Evolutionary conservation across 345 rosid species (phyloP).

Genomic region (Euphorbia lathyris): DNA sequence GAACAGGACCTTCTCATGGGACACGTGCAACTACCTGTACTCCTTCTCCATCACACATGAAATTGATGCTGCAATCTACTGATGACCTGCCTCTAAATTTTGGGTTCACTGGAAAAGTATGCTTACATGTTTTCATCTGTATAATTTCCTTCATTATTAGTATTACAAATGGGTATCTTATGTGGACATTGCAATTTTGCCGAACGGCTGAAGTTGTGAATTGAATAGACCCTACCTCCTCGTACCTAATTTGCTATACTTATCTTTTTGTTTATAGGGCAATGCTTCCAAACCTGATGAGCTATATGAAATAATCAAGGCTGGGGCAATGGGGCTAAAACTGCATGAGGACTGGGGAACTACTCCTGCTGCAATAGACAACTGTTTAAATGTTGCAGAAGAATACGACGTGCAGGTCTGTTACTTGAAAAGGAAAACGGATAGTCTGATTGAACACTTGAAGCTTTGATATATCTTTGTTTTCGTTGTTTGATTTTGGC

Average conservation of each 20-base stretch:
- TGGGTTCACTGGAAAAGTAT: constrained; percentile 97
- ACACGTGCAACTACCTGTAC: constrained; percentile 98
- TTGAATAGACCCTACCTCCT: constrained; percentile 3
- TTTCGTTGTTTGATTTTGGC: constrained; percentile 26
- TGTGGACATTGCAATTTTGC: background rate
- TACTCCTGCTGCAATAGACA: constrained; percentile 94
- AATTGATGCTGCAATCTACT: constrained; percentile 93
- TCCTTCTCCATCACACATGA: constrained; percentile 80
- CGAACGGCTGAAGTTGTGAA: constrained; percentile 11
- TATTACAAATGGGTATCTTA: constrained; percentile 4
- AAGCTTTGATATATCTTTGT: background rate
- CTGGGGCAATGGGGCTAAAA: constrained; percentile 99
- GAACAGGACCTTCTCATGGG: constrained; percentile 95
- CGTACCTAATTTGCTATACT: background rate
- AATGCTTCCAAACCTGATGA: constrained; percentile 72
- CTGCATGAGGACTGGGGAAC: constrained; percentile 99
- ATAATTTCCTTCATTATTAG: background rate
- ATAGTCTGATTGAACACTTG: background rate
- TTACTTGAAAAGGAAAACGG: background rate
- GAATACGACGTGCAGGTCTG: constrained; percentile 71
- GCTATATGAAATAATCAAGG: constrained; percentile 68
- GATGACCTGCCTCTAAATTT: constrained; percentile 90
- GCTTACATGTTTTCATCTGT: constrained; percentile 18
- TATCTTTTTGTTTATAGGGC: constrained; percentile 46
- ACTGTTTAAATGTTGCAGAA: constrained; percentile 79